These are phyloP conservation scores for Amauroascus niger DNA, from an alignment of 2,329 filamentous ascomycete species.

Conservation along the genomic window DNA sequence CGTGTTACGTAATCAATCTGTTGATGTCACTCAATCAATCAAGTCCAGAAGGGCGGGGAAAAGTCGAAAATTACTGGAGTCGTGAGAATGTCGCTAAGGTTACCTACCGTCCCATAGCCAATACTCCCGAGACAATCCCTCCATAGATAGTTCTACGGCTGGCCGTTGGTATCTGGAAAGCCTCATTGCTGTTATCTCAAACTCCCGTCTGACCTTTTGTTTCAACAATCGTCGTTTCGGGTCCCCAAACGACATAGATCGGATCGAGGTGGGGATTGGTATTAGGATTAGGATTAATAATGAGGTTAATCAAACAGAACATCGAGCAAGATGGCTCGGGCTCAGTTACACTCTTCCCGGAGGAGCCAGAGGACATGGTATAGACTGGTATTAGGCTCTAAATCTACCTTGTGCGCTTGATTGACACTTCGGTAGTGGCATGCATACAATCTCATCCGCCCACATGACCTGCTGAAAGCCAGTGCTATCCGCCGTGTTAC, in stretches of 20 bases:
- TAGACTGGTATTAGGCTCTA: conserved; percentile 12
- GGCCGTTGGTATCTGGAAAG: background rate
- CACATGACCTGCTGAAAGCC: conserved; percentile 54
- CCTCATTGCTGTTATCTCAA: background rate
- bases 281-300: conserved; percentile 24
- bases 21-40: too few species aligned
- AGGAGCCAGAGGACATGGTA: conserved; percentile 69
- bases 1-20: too few species aligned
- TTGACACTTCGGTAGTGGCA: conserved; percentile 49
- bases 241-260: background rate
- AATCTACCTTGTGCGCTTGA: background rate
- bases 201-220: background rate
- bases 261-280: background rate
- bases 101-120: background rate
- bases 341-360: conserved; percentile 55
- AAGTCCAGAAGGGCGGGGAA: background rate
- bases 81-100: background rate
- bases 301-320: conserved; percentile 58
- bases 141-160: background rate
- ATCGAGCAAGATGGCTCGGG: conserved; percentile 60
- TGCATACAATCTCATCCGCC: conserved; percentile 62
- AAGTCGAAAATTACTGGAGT: background rate
- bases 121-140: too few species aligned
- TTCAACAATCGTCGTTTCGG: background rate
- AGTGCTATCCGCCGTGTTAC: conserved; percentile 57